Percentiles rank a stretch among this genome's conserved stretches.
phyloP scores from a whole-genome alignment of 306 rosid species.

The Biancaea sappan region DNA sequence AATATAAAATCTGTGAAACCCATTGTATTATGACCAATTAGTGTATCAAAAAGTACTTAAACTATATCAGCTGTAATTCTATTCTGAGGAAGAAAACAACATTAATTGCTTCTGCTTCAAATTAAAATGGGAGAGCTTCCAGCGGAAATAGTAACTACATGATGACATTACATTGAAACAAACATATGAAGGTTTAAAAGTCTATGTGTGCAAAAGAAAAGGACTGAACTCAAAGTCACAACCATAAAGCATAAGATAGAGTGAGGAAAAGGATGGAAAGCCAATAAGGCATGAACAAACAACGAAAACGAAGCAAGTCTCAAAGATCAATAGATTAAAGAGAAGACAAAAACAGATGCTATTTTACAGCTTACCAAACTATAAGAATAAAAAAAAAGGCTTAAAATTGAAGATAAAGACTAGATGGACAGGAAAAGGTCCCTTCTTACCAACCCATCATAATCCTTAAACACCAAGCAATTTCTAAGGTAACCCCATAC shows the following conservation, averaged over 20 bases:
- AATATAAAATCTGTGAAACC: constrained; percentile 29
- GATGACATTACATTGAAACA: constrained; percentile 28
- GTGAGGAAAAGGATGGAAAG: constrained; percentile 35
- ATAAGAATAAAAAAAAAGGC: constrained; percentile 53
- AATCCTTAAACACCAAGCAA: constrained; percentile 76
- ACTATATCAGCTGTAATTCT: constrained; percentile 20
- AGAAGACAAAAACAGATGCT: constrained; percentile 48
- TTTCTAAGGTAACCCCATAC: constrained; percentile 43
- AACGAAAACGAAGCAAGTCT: constrained; percentile 40
- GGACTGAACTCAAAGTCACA: constrained; percentile 28
- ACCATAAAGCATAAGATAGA: constrained; percentile 34
- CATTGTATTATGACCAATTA: constrained; percentile 33
- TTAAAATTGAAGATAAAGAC: constrained; percentile 64
- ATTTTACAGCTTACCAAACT: constrained; percentile 68
- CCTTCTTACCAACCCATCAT: constrained; percentile 81
- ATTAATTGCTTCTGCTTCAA: constrained; percentile 16
- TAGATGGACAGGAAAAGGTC: constrained; percentile 59
- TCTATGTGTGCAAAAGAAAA: constrained; percentile 6
- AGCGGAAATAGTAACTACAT: constrained; percentile 25
- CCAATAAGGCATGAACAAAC: constrained; percentile 35
- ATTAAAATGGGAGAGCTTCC: constrained; percentile 24
- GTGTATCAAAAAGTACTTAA: constrained; percentile 2
- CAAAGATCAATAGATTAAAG: constrained; percentile 35
- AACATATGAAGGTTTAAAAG: not conserved
- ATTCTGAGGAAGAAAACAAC: constrained; percentile 13